A percentile compares a stretch with the other conserved stretches of the same genome.
These are phyloP conservation scores for Clitocybe nebularis DNA, from an alignment of 1,284 basidiomycete species.

Conservation along the genomic window DNA sequence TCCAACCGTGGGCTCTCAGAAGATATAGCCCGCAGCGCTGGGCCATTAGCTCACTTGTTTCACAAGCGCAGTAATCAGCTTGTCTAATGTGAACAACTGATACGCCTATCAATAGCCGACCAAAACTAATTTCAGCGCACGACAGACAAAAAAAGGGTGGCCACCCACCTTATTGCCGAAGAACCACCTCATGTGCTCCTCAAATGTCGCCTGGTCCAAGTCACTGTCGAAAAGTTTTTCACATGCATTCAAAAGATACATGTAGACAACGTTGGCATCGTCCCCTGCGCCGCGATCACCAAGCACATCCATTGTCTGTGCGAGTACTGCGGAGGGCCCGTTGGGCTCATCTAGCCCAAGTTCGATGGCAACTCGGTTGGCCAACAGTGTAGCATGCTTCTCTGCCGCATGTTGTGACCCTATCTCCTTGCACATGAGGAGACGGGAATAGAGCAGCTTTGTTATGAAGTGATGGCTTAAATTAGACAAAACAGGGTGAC, in stretches of 20 bases:
- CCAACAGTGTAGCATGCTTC: slow-evolving; percentile 55
- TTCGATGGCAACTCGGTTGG: slow-evolving; percentile 70
- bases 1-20: background rate
- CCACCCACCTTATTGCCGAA: slow-evolving; percentile 86
- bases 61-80: slow-evolving; percentile 81
- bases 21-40: background rate
- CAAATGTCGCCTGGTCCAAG: slow-evolving; percentile 85
- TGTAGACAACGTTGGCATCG: slow-evolving; percentile 70
- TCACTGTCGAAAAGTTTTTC: slow-evolving; percentile 94
- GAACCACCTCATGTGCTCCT: slow-evolving; percentile 95
- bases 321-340: slow-evolving; percentile 64
- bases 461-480: slow-evolving; percentile 26
- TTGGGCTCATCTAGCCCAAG: slow-evolving; percentile 75
- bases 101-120: slow-evolving; percentile 57
- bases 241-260: slow-evolving; percentile 87
- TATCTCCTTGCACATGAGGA: slow-evolving; percentile 82
- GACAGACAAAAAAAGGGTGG: slow-evolving; percentile 8
- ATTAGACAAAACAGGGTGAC: slow-evolving; percentile 8
- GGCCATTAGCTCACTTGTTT: slow-evolving; percentile 66
- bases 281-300: slow-evolving; percentile 36
- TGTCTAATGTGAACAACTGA: slow-evolving; percentile 89
- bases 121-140: background rate
- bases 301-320: slow-evolving; percentile 57
- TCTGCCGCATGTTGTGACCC: slow-evolving; percentile 60
- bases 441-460: slow-evolving; percentile 86